Evolutionary conservation across 208 protist genomes (phyloP).

Genomic region (Phytomonas sp.): DNA sequence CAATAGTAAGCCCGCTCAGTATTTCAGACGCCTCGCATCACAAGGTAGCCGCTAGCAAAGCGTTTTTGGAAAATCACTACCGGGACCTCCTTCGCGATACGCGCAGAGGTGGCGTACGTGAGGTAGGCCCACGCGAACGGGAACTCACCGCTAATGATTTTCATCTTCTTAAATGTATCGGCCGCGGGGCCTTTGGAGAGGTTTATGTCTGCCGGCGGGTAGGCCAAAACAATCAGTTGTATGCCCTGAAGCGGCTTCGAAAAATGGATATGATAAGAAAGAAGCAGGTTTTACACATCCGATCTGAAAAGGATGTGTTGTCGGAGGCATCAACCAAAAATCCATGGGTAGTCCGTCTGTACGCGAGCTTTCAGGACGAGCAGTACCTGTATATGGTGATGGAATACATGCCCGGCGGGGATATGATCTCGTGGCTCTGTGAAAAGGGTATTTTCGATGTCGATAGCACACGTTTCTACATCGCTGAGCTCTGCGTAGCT

Average conservation of each 20-base stretch:
- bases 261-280: constrained; percentile 90
- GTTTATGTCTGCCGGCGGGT: constrained; percentile 84
- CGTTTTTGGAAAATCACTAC: constrained; percentile 83
- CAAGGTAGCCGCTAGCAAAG: constrained; percentile 81
- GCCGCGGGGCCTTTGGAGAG: constrained; percentile 86
- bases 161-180: constrained; percentile 83
- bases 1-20: neutral
- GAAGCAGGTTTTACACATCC: constrained; percentile 84
- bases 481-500: constrained; percentile 85
- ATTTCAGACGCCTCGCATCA: constrained; percentile 28
- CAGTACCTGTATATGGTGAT: constrained; percentile 92
- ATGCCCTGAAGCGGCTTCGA: constrained; percentile 86
- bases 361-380: constrained; percentile 90
- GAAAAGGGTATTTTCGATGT: constrained; percentile 85
- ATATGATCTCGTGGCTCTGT: constrained; percentile 91
- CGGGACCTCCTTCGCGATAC: constrained; percentile 53
- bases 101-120: constrained; percentile 35
- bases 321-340: constrained; percentile 71
- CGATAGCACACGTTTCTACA: constrained; percentile 86
- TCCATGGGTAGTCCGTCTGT: constrained; percentile 85
- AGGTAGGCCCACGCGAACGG: constrained; percentile 58
- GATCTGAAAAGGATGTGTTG: constrained; percentile 88
- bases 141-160: constrained; percentile 76
- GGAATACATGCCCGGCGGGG: constrained; percentile 92
- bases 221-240: constrained; percentile 57